These are phyloP conservation scores for Lepidium didymum DNA, from an alignment of 345 rosid genomes.

Conservation along the genomic window DNA sequence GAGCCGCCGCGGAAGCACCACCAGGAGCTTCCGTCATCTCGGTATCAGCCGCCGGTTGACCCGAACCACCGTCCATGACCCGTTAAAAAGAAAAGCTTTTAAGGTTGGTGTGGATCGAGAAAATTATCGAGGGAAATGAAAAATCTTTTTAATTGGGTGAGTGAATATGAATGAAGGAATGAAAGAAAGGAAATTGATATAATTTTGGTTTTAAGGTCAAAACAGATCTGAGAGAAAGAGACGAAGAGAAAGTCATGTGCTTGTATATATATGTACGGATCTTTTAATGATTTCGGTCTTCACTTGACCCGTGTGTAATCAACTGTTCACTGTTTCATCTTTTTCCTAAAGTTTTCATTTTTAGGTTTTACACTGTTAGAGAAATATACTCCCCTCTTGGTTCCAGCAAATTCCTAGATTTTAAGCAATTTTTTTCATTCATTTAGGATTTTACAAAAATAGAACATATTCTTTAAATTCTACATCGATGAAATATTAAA, in stretches of 20 bases:
- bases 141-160: background rate
- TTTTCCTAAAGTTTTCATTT: background rate
- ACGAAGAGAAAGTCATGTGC: slow-evolving; percentile 18
- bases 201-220: slow-evolving; percentile 11
- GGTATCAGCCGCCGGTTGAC: slow-evolving; percentile 54
- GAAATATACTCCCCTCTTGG: background rate
- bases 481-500: too few species aligned
- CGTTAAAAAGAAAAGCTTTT: background rate
- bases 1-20: slow-evolving; percentile 18
- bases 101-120: background rate
- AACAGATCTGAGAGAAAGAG: slow-evolving; percentile 21
- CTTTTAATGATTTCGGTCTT: slow-evolving; percentile 8
- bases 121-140: background rate
- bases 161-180: background rate
- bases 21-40: slow-evolving; percentile 67
- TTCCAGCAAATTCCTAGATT: background rate
- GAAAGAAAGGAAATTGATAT: background rate
- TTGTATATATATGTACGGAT: background rate
- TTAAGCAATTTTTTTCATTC: background rate
- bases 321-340: background rate
- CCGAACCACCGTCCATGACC: slow-evolving; percentile 45
- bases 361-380: background rate
- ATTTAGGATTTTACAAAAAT: too few species aligned
- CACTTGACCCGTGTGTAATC: slow-evolving; percentile 17
- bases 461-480: too few species aligned